Evolutionary conservation across 805 yeast genomes (phyloP), one percentile per base, ranked within the genome.

Genomic region (Candida dendrica): DNA sequence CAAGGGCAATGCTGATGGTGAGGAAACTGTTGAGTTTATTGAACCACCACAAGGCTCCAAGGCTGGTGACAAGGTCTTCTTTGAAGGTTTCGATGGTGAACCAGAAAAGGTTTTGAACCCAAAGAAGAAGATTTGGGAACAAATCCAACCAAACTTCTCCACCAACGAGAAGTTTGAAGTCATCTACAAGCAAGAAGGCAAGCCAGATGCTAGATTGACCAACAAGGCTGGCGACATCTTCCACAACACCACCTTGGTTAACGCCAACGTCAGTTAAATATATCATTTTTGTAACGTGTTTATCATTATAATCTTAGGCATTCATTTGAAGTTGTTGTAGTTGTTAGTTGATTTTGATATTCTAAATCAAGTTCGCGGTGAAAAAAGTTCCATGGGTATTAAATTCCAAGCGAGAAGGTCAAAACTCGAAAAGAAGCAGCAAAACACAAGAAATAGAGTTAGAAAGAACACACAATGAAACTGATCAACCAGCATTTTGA

Each of bases 61-160:
- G 68, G 81, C 98, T 11, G 99, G 99, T 66, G 98, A 93, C 66
- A 90, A 89, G 72, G 74, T 93, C 48, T 91, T 87, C 77, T 93
- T 93, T 58, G 96, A 89, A 68, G 95, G 88, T 44, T 89, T 71
- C 64, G 84, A 88, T 58, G 86, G 88, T 51, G 80, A 77, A 42
- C 98, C 98, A 51, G 95, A 89, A 67, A 78, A 86, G 58, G 91
- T 81, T 59, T 73, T 93, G 66, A 91, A 91, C 71, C 98, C 98
- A 56, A 93, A 93, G 82, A 93, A 93, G 84, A 93, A 93, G 77
- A 73, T 90, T 48, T 93, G 96, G 95, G 98, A 93, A 75, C 76
- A 90, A 41, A 72, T 85, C 50, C 98, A 93, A 74, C 98, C 97
- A 40, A 72, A 75, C 46, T 90, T 93, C 74, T 71, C 91, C 44